Evolutionary conservation across 129 eudicot genomes (phyloP), one percentile per base, ranked within the genome.

Genomic region (Arctium minus): DNA sequence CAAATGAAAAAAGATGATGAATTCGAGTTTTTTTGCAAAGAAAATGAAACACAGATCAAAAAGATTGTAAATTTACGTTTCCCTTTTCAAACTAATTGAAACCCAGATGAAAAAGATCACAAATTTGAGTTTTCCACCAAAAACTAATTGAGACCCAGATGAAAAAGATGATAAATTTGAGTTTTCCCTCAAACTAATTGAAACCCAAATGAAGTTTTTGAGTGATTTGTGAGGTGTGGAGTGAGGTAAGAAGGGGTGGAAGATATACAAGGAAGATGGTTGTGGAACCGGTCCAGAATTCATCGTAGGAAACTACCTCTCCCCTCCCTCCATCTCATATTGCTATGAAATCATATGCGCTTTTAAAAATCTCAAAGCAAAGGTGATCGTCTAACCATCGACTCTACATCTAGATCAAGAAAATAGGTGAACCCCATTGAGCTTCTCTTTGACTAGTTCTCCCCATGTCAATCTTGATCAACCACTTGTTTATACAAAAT

Each of bases 261-360:
- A 42, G 85, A 36, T 65, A 38, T 70, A 62, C 3, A 56, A 38
- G 81, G 78, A 75, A 46, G 53, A 76, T 71, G 74, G 33, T n/a
- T n/a, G n/a, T n/a, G n/a, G n/a, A n/a, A n/a, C n/a, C n/a, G n/a
- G n/a, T n/a, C n/a, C n/a, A n/a, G n/a, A n/a, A 42, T 8, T 42
- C 48, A 42, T 42, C 48, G 11, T 42, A 8, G 2, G 48, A 8
- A 42, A 42, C 48, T 42, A n/a, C n/a, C n/a, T n/a, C n/a, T n/a
- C n/a, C n/a, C n/a, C 36, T 33, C 7, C 67, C 6, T 56, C 67
- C 8, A 10, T 17, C 33, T 27, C 32, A 29, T 65, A 27, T 22
- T 65, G 0, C 1, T 60, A 29, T 2, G 27, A 65, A 12, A 81
- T 39, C 67, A 70, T 60, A 70, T 36, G 70, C 29, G 9, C 12